Base-by-base conservation (phyloP, 352 stramenopile species). In the Pythium aristosporum region DNA sequence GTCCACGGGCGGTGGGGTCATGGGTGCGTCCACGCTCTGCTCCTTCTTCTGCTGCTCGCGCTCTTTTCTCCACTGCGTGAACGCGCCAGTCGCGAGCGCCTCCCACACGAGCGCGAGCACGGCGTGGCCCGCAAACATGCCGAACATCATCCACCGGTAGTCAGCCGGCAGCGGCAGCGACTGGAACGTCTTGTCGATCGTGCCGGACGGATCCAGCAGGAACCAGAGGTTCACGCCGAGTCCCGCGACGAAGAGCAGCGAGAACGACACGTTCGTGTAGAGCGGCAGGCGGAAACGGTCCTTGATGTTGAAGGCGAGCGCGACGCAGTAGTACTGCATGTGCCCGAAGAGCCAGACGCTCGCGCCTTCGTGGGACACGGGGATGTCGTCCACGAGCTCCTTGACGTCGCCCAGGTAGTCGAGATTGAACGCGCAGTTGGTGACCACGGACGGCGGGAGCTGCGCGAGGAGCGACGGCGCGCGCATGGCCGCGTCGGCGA, bases 341-440 rank as follows among this genome's bases (percentile, higher is more conserved):
- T 87, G 80, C 10, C 72, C 73, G 55, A 83, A 89, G 37, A 89
- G 67, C 78, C 76, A 88, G 23, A 80, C 72, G n/a, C 53, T 71
- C 13, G 80, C 71, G 64, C 79, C 75, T 57, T 87, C 80, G 57
- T 77, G 76, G 20, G 70, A 78, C 52, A 71, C 76, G 7, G 65
- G 65, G 25, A 73, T 72, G 18, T 80, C 72, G 43, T 72, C 65
- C 30, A 77, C 72, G 53, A 75, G 68, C 10, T 53, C 42, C 2
- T 65, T 41, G 41, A 69, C 44, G 21, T 50, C 37, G 32, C 23
- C 49, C 16, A 65, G 20, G 49, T 73, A 80, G 30, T 71, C 47
- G 12, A 74, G 39, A 63, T 76, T 81, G 43, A 82, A 57, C 10
- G 57, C 48, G 57, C 73, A 82, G 44, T 71, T 71, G 43, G 39